Evolutionary conservation across 2,329 filamentous ascomycete genomes (phyloP).

Genomic region (Aurifilum marmelostoma): DNA sequence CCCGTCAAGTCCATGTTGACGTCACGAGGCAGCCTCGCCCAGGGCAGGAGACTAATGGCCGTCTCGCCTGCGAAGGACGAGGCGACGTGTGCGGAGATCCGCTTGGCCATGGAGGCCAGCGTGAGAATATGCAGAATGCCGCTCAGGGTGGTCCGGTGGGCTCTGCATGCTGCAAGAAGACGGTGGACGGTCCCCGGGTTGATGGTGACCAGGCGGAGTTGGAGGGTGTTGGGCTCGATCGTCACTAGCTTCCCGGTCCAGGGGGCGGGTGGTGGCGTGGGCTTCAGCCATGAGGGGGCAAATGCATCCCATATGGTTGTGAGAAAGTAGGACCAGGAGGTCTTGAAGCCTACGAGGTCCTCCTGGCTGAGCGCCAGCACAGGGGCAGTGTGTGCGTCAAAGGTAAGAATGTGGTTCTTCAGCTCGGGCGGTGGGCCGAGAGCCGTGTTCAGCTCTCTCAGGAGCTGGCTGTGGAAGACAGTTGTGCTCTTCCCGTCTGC

Average conservation of each 20-base stretch:
- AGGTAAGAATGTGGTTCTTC: constrained; percentile 37
- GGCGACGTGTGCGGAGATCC: constrained; percentile 40
- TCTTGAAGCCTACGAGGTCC: constrained; percentile 44
- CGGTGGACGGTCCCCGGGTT: constrained; percentile 33
- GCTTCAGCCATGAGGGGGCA: constrained; percentile 44
- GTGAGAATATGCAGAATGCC: constrained; percentile 52
- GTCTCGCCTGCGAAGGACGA: constrained; percentile 44
- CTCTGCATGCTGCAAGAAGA: constrained; percentile 46
- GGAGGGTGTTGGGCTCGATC: constrained; percentile 42
- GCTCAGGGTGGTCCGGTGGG: constrained; percentile 50
- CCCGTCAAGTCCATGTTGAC: constrained; percentile 37
- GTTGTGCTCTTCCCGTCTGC: constrained; percentile 54
- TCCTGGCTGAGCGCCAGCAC: constrained; percentile 46
- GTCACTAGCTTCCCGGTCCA: constrained; percentile 47
- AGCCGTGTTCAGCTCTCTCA: constrained; percentile 44
- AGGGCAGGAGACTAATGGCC: constrained; percentile 50
- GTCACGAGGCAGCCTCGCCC: constrained; percentile 33
- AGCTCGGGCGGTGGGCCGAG: constrained; percentile 25
- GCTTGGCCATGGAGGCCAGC: constrained; percentile 45
- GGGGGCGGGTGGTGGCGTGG: constrained; percentile 31
- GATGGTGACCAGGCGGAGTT: constrained; percentile 44
- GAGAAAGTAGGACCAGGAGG: constrained; percentile 46
- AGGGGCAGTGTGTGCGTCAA: constrained; percentile 36
- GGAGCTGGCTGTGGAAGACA: constrained; percentile 53
- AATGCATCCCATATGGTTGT: constrained; percentile 45